Evolutionary conservation across 495 filamentous ascomycete species (phyloP).

Genomic region (Friedmanniomyces simplex): DNA sequence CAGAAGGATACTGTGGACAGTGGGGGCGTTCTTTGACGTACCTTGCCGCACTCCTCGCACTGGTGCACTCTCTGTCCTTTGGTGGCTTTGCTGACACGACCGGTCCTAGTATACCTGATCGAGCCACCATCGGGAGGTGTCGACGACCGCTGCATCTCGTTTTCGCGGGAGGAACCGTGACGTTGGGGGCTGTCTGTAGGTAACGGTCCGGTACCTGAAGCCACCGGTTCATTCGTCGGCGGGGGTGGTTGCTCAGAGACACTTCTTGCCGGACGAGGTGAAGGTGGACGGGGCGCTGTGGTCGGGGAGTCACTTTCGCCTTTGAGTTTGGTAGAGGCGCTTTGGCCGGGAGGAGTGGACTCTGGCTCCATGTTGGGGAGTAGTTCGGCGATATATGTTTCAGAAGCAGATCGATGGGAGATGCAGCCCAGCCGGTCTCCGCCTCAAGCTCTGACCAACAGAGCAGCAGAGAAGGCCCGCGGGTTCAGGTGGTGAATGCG

Average conservation of each 20-base stretch:
- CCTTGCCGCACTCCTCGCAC: conserved; percentile 32
- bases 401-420: conserved; percentile 2
- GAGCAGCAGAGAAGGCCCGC: neutral
- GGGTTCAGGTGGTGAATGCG: neutral
- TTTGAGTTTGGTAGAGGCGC: neutral
- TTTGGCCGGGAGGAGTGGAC: neutral
- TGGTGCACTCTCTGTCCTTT: conserved; percentile 32
- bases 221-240: neutral
- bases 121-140: conserved; percentile 10
- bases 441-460: conserved; percentile 7
- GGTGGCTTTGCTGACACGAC: conserved; percentile 33
- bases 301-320: neutral
- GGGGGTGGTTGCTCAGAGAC: neutral
- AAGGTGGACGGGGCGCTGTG: neutral
- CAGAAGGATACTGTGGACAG: too few relatives aligned
- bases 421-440: neutral
- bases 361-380: conserved; percentile 8
- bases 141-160: conserved; percentile 11
- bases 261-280: neutral
- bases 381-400: conserved; percentile 4
- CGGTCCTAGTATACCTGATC: conserved; percentile 30
- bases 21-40: too few relatives aligned
- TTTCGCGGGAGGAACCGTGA: conserved; percentile 13
- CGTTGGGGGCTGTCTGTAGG: conserved; percentile 3
- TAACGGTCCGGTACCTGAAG: neutral